Evolutionary conservation across 108 stramenopile genomes (phyloP).

Genomic region (Cyclotella cryptica): DNA sequence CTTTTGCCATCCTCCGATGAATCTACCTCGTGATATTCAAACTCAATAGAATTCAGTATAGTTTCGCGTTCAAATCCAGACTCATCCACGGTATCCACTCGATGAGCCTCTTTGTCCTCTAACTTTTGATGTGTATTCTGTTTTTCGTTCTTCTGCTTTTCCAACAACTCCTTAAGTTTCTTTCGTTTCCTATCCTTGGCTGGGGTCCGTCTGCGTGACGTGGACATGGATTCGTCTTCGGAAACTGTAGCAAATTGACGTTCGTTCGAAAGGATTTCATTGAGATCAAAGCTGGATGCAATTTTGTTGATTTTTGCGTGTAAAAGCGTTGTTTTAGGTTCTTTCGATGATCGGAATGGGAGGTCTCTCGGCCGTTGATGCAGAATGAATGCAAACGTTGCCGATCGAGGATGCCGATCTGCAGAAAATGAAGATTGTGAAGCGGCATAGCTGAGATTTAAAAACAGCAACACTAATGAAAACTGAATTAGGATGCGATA

Average conservation of each 20-base stretch:
- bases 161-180: conserved; percentile 37
- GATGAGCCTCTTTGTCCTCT: neutral
- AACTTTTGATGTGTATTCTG: neutral
- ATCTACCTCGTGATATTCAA: conserved; percentile 21
- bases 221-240: neutral
- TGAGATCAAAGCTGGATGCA: conserved; percentile 45
- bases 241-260: conserved; percentile 25
- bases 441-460: no score
- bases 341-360: neutral
- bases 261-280: conserved; percentile 46
- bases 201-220: conserved; percentile 13
- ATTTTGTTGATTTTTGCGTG: conserved; percentile 49
- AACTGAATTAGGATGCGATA: no score
- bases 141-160: conserved; percentile 32
- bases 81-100: conserved; percentile 19
- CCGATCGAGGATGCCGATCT: no score
- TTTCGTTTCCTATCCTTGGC: conserved; percentile 39
- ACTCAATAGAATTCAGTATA: conserved; percentile 30
- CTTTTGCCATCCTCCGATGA: conserved; percentile 32
- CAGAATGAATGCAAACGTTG: no score
- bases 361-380: no score
- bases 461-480: no score
- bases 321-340: conserved; percentile 21
- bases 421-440: no score
- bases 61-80: conserved; percentile 15